Base-by-base conservation (phyloP, 768 basidiomycete species). In the Boletus tylopilopsis region DNA sequence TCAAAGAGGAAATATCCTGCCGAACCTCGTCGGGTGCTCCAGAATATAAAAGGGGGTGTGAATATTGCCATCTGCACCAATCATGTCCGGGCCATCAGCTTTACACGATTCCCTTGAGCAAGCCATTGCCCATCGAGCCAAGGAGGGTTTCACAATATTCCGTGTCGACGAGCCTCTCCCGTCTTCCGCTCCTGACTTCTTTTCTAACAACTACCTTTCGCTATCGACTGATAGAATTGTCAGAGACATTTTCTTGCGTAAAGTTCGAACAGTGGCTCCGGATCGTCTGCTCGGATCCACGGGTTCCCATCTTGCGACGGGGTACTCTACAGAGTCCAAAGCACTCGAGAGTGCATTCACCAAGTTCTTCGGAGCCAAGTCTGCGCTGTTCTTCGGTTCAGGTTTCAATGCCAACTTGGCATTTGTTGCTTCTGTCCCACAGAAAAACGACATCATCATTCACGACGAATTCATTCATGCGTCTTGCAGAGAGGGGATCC, bases 381-480 rank as follows among this genome's bases (percentile, higher is more conserved):
- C 75, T 0, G 77, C 77, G 0, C 62, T 82, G 11, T 64, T 81
- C 2, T 77, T 79, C 67, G 74, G 72, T 56, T 77, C 77, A 2
- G 80, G 81, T 21, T 80, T 71, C 60, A 76, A 71, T 54, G 80
- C 80, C 38, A 83, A 80, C 54, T 63, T 74, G 13, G 71, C 72
- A 13, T 72, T 83, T 58, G 75, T 79, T 60, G 47, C 71, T 2
- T 63, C 67, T 3, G 62, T 82, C 72, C 81, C 11, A 70, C 59
- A 73, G 47, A 55, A 58, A 3, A 58, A 64, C 8, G 81, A 84
- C 54, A 69, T 72, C 49, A 67, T 83, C 45, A 50, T 84, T 15
- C 73, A 73, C 49, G 82, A 82, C 59, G 76, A 77, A 45, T 64
- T 75, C 42, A 70, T 80, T 12, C 82, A 82, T 50, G 72, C 76